These are phyloP conservation scores for Plasmodium inui DNA, from an alignment of 169 alveolate genomes.

Conservation along the genomic window DNA sequence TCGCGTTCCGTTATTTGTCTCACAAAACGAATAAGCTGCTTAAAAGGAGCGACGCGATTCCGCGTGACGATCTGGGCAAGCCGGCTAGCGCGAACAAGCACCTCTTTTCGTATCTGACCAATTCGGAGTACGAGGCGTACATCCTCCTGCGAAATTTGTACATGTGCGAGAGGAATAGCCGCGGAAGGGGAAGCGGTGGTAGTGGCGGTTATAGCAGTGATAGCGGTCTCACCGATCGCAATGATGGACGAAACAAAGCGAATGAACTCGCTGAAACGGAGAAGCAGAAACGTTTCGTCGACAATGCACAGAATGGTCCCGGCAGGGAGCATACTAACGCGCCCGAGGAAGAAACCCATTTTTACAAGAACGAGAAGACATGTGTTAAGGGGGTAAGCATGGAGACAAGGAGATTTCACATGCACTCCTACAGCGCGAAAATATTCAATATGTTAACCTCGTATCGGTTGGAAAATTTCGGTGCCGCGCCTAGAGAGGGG, in stretches of 20 bases:
- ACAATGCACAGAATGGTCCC: neutral
- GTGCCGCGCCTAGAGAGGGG: conserved; percentile 21
- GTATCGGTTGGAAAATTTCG: conserved; percentile 66
- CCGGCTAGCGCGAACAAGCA: neutral
- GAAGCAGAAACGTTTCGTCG: neutral
- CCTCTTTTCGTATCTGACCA: conserved; percentile 65
- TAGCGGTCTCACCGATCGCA: neutral
- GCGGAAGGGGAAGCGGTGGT: neutral
- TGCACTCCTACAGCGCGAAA: conserved; percentile 75
- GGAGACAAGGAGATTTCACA: conserved; percentile 75
- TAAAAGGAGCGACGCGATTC: neutral
- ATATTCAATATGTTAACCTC: conserved; percentile 73
- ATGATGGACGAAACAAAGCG: neutral
- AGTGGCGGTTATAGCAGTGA: neutral
- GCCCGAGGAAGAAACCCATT: conserved; percentile 11
- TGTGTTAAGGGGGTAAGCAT: conserved; percentile 72
- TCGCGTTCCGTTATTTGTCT: conserved; percentile 61
- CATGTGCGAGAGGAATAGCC: conserved; percentile 35
- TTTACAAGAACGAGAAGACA: conserved; percentile 48
- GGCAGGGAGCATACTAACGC: neutral
- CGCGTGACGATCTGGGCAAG: neutral
- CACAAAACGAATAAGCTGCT: conserved; percentile 36
- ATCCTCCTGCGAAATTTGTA: conserved; percentile 62
- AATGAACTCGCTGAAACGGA: neutral
- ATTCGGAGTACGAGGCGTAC: conserved; percentile 75